A percentile compares a stretch with the other conserved stretches of the same genome.
Evolutionary conservation across 257 asterid genomes (phyloP).

Genomic region (Haberlea rhodopensis): DNA sequence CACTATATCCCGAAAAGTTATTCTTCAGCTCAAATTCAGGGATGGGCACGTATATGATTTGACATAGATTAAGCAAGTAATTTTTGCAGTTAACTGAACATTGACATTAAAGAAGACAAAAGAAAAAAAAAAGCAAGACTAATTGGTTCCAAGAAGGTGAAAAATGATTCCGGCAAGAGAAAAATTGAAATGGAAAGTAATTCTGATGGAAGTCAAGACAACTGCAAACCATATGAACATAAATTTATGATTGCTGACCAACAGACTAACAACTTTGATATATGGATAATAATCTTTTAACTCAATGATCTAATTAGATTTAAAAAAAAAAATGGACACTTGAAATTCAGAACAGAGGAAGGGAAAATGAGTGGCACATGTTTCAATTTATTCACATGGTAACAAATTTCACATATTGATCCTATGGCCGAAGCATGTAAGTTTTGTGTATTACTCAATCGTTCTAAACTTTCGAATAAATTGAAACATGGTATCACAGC

Average conservation of each 20-base stretch:
- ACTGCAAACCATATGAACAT: neutral
- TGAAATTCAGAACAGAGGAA: neutral
- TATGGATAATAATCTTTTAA: neutral
- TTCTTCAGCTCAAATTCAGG: constrained; percentile 3
- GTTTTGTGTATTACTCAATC: neutral
- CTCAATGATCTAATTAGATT: neutral
- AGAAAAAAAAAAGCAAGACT: neutral
- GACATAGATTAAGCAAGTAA: neutral
- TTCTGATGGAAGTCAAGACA: constrained; percentile 14
- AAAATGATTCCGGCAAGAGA: neutral
- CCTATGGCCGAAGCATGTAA: neutral
- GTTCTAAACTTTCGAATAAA: too few species aligned
- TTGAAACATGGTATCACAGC: too few species aligned
- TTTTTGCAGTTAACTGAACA: constrained; percentile 15
- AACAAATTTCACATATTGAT: neutral
- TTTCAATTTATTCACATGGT: neutral
- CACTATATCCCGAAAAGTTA: neutral
- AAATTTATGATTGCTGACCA: neutral
- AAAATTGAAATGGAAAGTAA: constrained; percentile 5
- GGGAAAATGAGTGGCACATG: neutral
- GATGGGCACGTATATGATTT: neutral
- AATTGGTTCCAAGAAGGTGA: neutral
- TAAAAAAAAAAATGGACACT: neutral
- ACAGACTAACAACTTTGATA: neutral
- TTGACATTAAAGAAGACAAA: neutral